A percentile compares a stretch with the other conserved stretches of the same genome.
These are phyloP conservation scores for Dunaliella salina DNA, from an alignment of 163 green algal genomes.

Conservation along the genomic window DNA sequence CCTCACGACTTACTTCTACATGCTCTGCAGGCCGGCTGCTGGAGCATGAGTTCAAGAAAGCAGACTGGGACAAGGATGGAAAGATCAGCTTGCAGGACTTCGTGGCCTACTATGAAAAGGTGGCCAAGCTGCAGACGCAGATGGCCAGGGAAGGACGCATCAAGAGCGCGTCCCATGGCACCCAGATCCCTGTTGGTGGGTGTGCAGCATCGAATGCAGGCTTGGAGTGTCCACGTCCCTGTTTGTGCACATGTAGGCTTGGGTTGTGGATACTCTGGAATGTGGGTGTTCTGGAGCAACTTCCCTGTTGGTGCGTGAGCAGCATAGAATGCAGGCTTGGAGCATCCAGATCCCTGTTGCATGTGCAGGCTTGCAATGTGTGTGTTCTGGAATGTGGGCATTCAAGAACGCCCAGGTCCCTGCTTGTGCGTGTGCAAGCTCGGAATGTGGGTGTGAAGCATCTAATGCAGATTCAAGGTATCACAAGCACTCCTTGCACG, in stretches of 20 bases:
- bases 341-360: too few species aligned
- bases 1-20: too few species aligned
- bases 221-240: neutral
- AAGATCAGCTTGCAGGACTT: conserved; percentile 41
- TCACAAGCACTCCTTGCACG: too few species aligned
- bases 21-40: conserved; percentile 44
- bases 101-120: conserved; percentile 40
- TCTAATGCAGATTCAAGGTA: too few species aligned
- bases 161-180: conserved; percentile 32
- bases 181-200: conserved; percentile 30
- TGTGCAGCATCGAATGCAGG: neutral
- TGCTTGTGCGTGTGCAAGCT: too few species aligned
- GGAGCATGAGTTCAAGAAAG: conserved; percentile 48
- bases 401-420: too few species aligned
- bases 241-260: too few species aligned
- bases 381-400: too few species aligned
- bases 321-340: too few species aligned
- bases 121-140: conserved; percentile 40
- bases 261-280: too few species aligned
- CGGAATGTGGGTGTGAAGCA: too few species aligned
- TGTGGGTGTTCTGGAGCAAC: neutral
- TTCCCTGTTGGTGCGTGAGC: neutral
- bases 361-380: too few species aligned
- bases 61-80: conserved; percentile 44
- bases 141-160: conserved; percentile 39